phyloP scores from a whole-genome alignment of 2,329 filamentous ascomycete genomes.

The Rutstroemia sp. region DNA sequence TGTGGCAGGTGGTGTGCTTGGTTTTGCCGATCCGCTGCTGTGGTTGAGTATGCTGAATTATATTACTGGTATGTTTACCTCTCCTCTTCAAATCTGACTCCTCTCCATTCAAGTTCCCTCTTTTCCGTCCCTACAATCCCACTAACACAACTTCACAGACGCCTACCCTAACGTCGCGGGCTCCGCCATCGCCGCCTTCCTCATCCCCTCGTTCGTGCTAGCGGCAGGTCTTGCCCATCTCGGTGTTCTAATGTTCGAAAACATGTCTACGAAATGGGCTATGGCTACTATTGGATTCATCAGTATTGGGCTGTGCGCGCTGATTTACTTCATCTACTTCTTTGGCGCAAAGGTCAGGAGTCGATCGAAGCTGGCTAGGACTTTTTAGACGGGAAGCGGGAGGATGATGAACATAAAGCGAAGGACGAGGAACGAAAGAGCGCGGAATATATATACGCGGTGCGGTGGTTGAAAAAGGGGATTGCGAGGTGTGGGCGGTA shows the following conservation, averaged over 20 bases:
- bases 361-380: conserved; percentile 2
- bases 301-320: conserved; percentile 32
- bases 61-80: conserved; percentile 10
- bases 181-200: conserved; percentile 36
- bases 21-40: conserved; percentile 36
- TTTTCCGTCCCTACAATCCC: no score
- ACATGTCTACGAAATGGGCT: conserved; percentile 35
- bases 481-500: no score
- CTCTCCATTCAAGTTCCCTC: no score
- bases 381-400: background rate
- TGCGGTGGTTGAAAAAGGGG: no score
- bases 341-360: conserved; percentile 5
- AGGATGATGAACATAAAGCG: no score
- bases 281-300: conserved; percentile 36
- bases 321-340: conserved; percentile 37
- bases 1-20: conserved; percentile 33
- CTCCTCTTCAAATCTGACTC: background rate
- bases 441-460: no score
- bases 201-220: conserved; percentile 37
- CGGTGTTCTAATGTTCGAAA: conserved; percentile 29
- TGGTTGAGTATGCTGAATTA: conserved; percentile 39
- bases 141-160: conserved; percentile 19
- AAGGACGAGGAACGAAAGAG: no score
- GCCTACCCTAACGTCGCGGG: conserved; percentile 36
- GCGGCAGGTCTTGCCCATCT: conserved; percentile 35